These are phyloP conservation scores for Rhypophila decipiens DNA, from an alignment of 495 filamentous ascomycete species.

Conservation along the genomic window DNA sequence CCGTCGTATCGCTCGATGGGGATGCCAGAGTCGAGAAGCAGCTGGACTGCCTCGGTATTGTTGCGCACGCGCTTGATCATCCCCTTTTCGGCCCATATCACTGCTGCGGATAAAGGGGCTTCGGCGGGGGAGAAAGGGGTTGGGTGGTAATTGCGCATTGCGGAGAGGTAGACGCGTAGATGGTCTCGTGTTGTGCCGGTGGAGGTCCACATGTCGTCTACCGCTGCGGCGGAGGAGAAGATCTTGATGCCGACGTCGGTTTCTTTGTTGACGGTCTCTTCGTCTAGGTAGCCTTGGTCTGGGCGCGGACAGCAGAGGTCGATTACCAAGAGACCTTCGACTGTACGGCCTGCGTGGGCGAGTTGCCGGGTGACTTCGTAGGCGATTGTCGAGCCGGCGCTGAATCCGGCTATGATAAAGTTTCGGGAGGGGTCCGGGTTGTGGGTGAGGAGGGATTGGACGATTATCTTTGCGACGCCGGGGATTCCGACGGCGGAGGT, in stretches of 20 bases:
- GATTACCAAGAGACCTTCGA: constrained; percentile 27
- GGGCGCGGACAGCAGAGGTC: background rate
- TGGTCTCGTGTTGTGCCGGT: constrained; percentile 36
- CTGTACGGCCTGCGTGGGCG: constrained; percentile 53
- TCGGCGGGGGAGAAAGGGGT: background rate
- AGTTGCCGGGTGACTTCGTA: constrained; percentile 69
- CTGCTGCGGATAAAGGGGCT: background rate
- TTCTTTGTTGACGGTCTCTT: constrained; percentile 41
- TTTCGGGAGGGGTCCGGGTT: constrained; percentile 53
- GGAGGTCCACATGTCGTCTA: constrained; percentile 63
- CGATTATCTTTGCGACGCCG: constrained; percentile 42
- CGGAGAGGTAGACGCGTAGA: background rate
- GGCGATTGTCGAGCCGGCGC: constrained; percentile 73
- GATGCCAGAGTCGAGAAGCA: constrained; percentile 21
- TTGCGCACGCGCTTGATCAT: background rate
- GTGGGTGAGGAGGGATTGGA: constrained; percentile 50
- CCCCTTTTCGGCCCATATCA: background rate
- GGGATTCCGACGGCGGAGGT: constrained; percentile 41
- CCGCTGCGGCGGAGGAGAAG: constrained; percentile 61
- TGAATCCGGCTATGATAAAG: constrained; percentile 65
- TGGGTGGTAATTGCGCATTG: background rate
- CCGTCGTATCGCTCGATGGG: constrained; percentile 59
- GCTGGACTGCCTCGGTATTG: background rate
- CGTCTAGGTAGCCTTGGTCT: background rate
- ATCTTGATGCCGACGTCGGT: constrained; percentile 71